Evolutionary conservation across 2,329 filamentous ascomycete genomes (phyloP), one percentile per base, ranked within the genome.

Genomic region (Rhytidhysteron rufulum): DNA sequence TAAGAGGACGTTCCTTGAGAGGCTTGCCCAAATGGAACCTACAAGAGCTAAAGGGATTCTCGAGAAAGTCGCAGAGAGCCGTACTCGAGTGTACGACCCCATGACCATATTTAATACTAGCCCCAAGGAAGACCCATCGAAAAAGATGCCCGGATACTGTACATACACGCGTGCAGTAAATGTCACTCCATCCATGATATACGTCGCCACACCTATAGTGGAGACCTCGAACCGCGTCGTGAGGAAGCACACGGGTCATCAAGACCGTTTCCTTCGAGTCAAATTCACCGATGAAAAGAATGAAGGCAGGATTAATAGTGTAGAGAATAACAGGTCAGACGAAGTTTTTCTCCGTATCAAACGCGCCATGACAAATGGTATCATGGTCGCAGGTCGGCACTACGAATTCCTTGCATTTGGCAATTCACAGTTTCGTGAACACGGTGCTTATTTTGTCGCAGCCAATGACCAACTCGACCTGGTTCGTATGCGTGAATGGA

Each of bases 401-500:
- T 98, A 89, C 62, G 79, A 91, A 51, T 97, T 97, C 49, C 78
- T 98, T 19, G 93, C 91, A 0, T 96, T 90, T 67, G 91, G 93
- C 0, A 97, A 93, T 62, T 96, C 93, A 0, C 93, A 98, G 54
- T 86, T 98, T 44, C 80, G 91, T 37, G 90, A 97, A 57, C 83
- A 91, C 51, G 86, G 90, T 0, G 90, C 88, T 0, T 97, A 93
- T 58, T 96, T 98, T 66, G 97, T 97, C 62, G 85, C 87, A 4
- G 78, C 86, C 0, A 81, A 80, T 0, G 70, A 78, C 0, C 71
- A 79, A 40, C 58, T 86, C 6, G 84, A 80, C 2, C 88, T 88
- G 39, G 77, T 85, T 15, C 74, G 83, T 36, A 96, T 98, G 42
- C 84, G 91, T 4, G 63, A 73, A 22, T 90, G 86, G 80, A 95